Conservation (phyloP, 2,329 filamentous ascomycete species). For the Aspergillus fischeri region DNA sequence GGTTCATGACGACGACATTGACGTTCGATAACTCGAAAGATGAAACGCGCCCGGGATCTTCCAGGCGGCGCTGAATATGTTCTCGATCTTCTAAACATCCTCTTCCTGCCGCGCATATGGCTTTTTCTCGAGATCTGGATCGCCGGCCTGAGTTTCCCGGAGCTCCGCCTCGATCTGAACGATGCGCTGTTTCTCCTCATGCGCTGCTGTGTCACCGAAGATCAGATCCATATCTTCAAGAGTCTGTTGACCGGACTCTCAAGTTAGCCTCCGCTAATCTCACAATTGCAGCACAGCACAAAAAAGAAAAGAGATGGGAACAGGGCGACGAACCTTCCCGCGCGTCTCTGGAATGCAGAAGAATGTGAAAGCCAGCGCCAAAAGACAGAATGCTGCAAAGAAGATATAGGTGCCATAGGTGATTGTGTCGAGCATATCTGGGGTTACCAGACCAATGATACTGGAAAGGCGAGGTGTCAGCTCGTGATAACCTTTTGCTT, state of each 20-base stretch:
- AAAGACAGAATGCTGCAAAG: slow-evolving; percentile 35
- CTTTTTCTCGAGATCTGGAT: slow-evolving; percentile 18
- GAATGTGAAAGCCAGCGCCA: slow-evolving; percentile 32
- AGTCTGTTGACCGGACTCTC: slow-evolving; percentile 26
- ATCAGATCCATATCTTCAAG: slow-evolving; percentile 55
- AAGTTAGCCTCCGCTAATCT: not conserved
- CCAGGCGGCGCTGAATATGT: not conserved
- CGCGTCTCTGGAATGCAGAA: slow-evolving; percentile 35
- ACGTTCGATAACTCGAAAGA: not conserved
- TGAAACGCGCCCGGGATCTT: not conserved
- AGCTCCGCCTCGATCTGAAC: slow-evolving; percentile 37
- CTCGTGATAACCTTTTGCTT: not conserved
- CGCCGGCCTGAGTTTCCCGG: slow-evolving; percentile 21
- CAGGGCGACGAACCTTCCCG: slow-evolving; percentile 25
- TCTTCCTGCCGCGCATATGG: slow-evolving; percentile 21
- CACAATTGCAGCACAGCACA: not conserved
- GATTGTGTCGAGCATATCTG: slow-evolving; percentile 35
- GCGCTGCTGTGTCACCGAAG: slow-evolving; percentile 37
- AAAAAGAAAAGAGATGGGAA: not conserved
- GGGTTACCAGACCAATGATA: slow-evolving; percentile 35
- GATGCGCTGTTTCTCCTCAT: slow-evolving; percentile 37
- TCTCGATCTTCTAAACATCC: slow-evolving; percentile 2
- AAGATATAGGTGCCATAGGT: slow-evolving; percentile 39
- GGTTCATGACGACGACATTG: not conserved
- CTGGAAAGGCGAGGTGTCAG: slow-evolving; percentile 12